These are phyloP conservation scores for Lipomyces kockii DNA, from an alignment of 805 yeast genomes.

Conservation along the genomic window DNA sequence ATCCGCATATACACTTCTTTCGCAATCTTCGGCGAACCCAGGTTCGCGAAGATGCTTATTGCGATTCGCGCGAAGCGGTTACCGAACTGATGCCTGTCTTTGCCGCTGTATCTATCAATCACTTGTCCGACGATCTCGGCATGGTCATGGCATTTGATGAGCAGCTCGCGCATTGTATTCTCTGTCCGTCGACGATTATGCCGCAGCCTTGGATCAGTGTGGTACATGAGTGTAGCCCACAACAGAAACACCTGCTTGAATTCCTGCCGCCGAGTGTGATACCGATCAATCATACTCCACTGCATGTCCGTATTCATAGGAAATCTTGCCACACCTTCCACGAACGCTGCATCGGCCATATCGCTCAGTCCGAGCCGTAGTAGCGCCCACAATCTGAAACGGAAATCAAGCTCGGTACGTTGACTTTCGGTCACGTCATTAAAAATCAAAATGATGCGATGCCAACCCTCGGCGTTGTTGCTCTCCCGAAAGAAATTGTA, in stretches of 20 bases:
- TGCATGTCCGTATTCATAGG: constrained; percentile 19
- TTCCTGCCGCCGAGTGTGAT: constrained; percentile 16
- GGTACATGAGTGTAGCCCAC: constrained; percentile 19
- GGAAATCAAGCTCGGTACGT: constrained; percentile 28
- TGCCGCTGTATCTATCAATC: neutral
- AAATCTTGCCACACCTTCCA: constrained; percentile 4
- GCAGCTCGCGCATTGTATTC: constrained; percentile 11
- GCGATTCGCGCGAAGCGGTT: constrained; percentile 16
- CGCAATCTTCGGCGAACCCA: constrained; percentile 17
- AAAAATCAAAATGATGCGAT: constrained; percentile 28
- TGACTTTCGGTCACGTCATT: constrained; percentile 17
- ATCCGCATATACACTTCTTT: constrained; percentile 13
- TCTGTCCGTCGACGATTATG: constrained; percentile 4
- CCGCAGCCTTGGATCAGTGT: constrained; percentile 16
- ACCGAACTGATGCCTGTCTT: constrained; percentile 16
- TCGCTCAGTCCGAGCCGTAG: constrained; percentile 21
- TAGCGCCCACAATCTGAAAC: constrained; percentile 32
- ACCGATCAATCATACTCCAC: constrained; percentile 21
- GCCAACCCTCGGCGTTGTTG: constrained; percentile 26
- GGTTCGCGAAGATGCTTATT: constrained; percentile 16
- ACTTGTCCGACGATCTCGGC: constrained; percentile 1
- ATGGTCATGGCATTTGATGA: constrained; percentile 9
- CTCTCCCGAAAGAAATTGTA: constrained; percentile 30
- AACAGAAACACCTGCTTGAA: constrained; percentile 6
- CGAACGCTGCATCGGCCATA: constrained; percentile 13